Percentiles rank a stretch among this genome's conserved stretches.
Evolutionary conservation across 163 green algal genomes (phyloP).

Genomic region (Chloroidium sp.): DNA sequence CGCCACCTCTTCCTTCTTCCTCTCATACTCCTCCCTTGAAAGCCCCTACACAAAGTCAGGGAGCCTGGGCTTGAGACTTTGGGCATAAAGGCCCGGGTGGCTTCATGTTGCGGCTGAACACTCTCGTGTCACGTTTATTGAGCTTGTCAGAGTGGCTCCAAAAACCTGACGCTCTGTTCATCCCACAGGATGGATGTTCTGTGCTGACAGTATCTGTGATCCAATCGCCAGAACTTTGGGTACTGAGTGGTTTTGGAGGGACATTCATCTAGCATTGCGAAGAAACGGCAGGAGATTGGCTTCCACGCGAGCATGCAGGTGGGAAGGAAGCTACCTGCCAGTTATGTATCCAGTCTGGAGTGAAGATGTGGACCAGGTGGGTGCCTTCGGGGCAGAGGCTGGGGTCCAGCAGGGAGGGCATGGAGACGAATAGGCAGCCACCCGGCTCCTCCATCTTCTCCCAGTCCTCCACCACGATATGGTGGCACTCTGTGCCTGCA

Average conservation of each 20-base stretch:
- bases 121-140: too few relatives aligned
- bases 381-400: conserved; percentile 54
- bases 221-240: too few relatives aligned
- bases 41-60: conserved; percentile 29
- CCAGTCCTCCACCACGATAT: conserved; percentile 90
- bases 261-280: too few relatives aligned
- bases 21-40: conserved; percentile 58
- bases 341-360: conserved; percentile 86
- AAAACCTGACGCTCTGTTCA: too few relatives aligned
- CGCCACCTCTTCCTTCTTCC: conserved; percentile 74
- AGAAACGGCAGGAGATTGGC: not conserved
- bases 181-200: too few relatives aligned
- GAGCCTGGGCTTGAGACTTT: too few relatives aligned
- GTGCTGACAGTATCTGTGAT: too few relatives aligned
- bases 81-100: too few relatives aligned
- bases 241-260: too few relatives aligned
- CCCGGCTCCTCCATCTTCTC: conserved; percentile 57
- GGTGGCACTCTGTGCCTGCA: conserved; percentile 67
- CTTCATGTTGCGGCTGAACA: too few relatives aligned
- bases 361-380: conserved; percentile 93
- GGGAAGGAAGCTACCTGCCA: conserved; percentile 47
- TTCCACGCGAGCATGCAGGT: not conserved
- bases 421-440: conserved; percentile 91
- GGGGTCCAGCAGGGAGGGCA: conserved; percentile 89
- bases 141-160: too few relatives aligned